Percentiles rank a stretch among this genome's conserved stretches.
These are phyloP conservation scores for Moringa oleifera DNA, from an alignment of 345 rosid species.

Conservation along the genomic window DNA sequence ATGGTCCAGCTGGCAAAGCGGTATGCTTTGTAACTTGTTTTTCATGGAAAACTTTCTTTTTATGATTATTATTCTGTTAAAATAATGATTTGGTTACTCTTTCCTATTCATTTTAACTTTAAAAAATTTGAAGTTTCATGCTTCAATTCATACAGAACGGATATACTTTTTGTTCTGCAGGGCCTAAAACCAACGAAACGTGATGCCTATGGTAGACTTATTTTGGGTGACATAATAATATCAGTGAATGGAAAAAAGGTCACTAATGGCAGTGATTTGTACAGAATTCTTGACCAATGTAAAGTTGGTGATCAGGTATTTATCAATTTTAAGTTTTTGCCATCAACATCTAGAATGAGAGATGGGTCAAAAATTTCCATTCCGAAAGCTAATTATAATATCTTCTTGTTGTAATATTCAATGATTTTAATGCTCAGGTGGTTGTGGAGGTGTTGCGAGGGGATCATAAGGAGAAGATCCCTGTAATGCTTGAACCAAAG, in stretches of 20 bases:
- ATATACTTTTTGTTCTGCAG: constrained; percentile 36
- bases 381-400: background rate
- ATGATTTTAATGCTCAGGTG: constrained; percentile 38
- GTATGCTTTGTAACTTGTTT: constrained; percentile 34
- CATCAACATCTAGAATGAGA: background rate
- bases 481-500: constrained; percentile 81
- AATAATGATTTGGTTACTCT: background rate
- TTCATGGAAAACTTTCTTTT: background rate
- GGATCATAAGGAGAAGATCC: constrained; percentile 88
- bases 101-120: background rate
- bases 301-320: constrained; percentile 83
- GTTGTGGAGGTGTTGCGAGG: constrained; percentile 85
- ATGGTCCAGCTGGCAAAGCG: constrained; percentile 98
- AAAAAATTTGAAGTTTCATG: background rate
- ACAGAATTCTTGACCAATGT: constrained; percentile 91
- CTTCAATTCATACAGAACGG: constrained; percentile 2
- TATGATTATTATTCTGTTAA: no score
- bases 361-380: background rate
- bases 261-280: constrained; percentile 77
- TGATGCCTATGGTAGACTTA: constrained; percentile 79
- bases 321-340: background rate
- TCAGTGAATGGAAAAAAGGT: constrained; percentile 81
- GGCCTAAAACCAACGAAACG: constrained; percentile 81
- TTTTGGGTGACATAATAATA: constrained; percentile 89
- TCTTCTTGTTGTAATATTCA: background rate